Conservation (phyloP, 2,329 filamentous ascomycete genomes). For the Amauroascus verrucosus region DNA sequence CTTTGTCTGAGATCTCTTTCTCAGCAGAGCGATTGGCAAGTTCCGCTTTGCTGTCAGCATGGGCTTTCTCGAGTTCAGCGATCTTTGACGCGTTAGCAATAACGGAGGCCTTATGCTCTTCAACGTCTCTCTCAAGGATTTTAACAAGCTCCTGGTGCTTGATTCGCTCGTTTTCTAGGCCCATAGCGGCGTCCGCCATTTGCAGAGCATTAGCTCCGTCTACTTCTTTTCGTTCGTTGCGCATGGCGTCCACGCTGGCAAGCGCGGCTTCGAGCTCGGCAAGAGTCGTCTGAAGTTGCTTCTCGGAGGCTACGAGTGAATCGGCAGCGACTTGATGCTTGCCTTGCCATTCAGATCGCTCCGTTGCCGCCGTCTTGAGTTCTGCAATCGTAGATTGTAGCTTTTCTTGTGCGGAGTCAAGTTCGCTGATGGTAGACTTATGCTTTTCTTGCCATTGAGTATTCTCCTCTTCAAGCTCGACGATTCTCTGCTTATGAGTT, state of each 20-base stretch:
- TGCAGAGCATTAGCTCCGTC: conserved; percentile 25
- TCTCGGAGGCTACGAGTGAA: conserved; percentile 62
- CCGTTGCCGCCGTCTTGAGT: conserved; percentile 54
- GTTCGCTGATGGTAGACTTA: conserved; percentile 54
- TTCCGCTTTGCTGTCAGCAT: conserved; percentile 55
- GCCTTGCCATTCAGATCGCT: conserved; percentile 51
- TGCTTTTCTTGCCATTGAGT: conserved; percentile 64
- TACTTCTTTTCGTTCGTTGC: conserved; percentile 31
- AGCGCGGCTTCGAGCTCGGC: conserved; percentile 60
- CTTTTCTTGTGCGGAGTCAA: conserved; percentile 60
- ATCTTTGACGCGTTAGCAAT: conserved; percentile 59
- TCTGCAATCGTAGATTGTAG: conserved; percentile 62
- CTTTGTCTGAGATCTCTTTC: conserved; percentile 46
- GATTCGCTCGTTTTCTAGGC: conserved; percentile 42
- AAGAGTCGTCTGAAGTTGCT: conserved; percentile 61
- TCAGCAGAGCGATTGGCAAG: conserved; percentile 56
- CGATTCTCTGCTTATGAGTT: conserved; percentile 46
- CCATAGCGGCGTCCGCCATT: conserved; percentile 34
- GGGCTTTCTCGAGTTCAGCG: conserved; percentile 61
- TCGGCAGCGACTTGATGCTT: conserved; percentile 64
- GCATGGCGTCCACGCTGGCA: conserved; percentile 42
- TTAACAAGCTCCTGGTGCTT: conserved; percentile 52
- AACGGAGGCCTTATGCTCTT: conserved; percentile 69
- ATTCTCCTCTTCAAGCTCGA: conserved; percentile 60
- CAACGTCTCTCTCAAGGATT: conserved; percentile 61